A percentile compares a stretch with the other conserved stretches of the same genome.
These are phyloP conservation scores for Naematelia encephala DNA, from an alignment of 768 basidiomycete genomes.

Conservation along the genomic window DNA sequence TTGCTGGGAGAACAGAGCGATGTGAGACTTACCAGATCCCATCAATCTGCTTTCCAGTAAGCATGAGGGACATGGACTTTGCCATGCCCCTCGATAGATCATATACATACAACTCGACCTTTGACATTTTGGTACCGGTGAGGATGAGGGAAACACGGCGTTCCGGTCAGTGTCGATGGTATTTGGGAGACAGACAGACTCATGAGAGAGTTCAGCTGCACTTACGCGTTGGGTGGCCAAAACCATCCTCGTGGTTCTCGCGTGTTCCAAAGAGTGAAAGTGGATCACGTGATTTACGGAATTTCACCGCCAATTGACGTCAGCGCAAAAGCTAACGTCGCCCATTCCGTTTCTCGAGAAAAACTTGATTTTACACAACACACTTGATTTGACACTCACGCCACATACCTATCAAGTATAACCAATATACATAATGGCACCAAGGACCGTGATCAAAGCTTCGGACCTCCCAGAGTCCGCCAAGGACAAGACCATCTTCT, in stretches of 20 bases:
- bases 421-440: not conserved
- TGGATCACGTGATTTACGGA: not conserved
- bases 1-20: not conserved
- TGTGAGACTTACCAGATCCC: slow-evolving; percentile 73
- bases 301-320: not conserved
- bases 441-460: not conserved
- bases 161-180: no score
- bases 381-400: not conserved
- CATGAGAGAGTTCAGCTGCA: no score
- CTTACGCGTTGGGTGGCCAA: not conserved
- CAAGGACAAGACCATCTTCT: slow-evolving; percentile 28
- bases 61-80: slow-evolving; percentile 67
- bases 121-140: slow-evolving; percentile 42
- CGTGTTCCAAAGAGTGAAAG: not conserved
- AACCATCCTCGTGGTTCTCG: not conserved
- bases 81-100: slow-evolving; percentile 88
- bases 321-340: no score
- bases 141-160: no score
- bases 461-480: not conserved
- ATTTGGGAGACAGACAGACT: no score
- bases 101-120: slow-evolving; percentile 81
- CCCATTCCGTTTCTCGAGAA: no score
- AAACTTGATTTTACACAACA: no score
- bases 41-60: slow-evolving; percentile 85
- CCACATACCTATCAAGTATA: not conserved